Conservation (phyloP, 2,329 filamentous ascomycete genomes). For the Emergomyces pasteurianus region DNA sequence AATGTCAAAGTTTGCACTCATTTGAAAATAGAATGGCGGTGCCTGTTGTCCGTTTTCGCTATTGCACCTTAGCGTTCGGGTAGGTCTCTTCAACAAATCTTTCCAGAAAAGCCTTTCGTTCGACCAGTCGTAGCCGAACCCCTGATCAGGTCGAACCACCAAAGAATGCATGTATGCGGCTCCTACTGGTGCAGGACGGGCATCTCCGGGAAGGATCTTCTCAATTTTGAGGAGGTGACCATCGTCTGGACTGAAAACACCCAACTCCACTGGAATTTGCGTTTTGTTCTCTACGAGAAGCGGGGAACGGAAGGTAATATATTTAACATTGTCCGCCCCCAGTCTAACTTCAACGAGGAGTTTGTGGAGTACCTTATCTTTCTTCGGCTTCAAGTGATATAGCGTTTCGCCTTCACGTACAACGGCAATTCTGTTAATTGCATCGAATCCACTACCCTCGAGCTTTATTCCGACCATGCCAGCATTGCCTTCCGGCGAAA, state of each 20-base stretch:
- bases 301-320: slow-evolving; percentile 88
- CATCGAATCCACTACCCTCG: slow-evolving; percentile 89
- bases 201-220: slow-evolving; percentile 87
- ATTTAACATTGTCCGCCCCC: slow-evolving; percentile 93
- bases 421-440: slow-evolving; percentile 73
- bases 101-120: slow-evolving; percentile 84
- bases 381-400: slow-evolving; percentile 78
- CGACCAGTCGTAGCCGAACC: slow-evolving; percentile 94
- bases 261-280: slow-evolving; percentile 87
- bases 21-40: slow-evolving; percentile 90
- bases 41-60: slow-evolving; percentile 61
- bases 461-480: slow-evolving; percentile 72
- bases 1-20: slow-evolving; percentile 74
- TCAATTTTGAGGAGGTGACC: slow-evolving; percentile 93
- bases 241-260: slow-evolving; percentile 75
- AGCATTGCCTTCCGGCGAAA: slow-evolving; percentile 70
- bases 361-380: slow-evolving; percentile 73
- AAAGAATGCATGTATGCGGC: slow-evolving; percentile 82
- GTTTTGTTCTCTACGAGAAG: slow-evolving; percentile 91
- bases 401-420: slow-evolving; percentile 90
- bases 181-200: slow-evolving; percentile 79
- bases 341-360: slow-evolving; percentile 85
- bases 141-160: slow-evolving; percentile 80
- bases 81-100: slow-evolving; percentile 73
- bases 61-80: slow-evolving; percentile 75